Conservation (phyloP, 148 eudicot genomes). For the Talinum fruticosum region DNA sequence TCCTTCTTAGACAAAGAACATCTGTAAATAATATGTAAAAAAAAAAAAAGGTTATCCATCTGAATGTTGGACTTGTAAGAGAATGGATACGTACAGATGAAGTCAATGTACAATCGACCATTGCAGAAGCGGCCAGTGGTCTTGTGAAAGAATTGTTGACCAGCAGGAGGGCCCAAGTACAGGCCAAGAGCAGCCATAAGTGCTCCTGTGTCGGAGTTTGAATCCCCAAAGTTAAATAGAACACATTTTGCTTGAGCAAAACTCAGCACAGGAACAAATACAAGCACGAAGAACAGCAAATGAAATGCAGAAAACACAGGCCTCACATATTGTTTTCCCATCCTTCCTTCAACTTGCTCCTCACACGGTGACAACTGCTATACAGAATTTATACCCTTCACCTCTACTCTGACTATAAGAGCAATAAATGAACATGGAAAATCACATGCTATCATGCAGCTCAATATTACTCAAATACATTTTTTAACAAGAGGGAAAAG, state of each 20-base stretch:
- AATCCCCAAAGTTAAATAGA: constrained; percentile 45
- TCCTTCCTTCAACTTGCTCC: constrained; percentile 3
- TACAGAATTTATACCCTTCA: constrained; percentile 16
- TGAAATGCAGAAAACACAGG: background rate
- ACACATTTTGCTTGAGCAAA: constrained; percentile 27
- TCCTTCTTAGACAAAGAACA: background rate
- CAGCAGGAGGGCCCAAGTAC: constrained; percentile 39
- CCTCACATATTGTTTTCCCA: constrained; percentile 17
- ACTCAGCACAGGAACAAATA: constrained; percentile 6
- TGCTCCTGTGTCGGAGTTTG: constrained; percentile 39
- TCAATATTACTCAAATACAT: background rate
- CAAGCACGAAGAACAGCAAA: constrained; percentile 6
- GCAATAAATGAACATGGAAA: background rate
- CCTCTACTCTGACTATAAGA: constrained; percentile 2
- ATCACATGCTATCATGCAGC: constrained; percentile 3
- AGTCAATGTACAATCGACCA: constrained; percentile 52
- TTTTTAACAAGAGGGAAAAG: background rate
- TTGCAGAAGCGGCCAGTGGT: constrained; percentile 45
- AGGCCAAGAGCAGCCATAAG: constrained; percentile 42
- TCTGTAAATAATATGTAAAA: background rate
- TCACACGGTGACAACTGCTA: background rate
- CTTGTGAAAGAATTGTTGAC: constrained; percentile 41
- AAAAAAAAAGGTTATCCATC: background rate
- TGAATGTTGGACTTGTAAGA: background rate
- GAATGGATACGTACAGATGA: constrained; percentile 33